phyloP scores from a whole-genome alignment of 2,329 filamentous ascomycete species.

The Aspergillus melleus region DNA sequence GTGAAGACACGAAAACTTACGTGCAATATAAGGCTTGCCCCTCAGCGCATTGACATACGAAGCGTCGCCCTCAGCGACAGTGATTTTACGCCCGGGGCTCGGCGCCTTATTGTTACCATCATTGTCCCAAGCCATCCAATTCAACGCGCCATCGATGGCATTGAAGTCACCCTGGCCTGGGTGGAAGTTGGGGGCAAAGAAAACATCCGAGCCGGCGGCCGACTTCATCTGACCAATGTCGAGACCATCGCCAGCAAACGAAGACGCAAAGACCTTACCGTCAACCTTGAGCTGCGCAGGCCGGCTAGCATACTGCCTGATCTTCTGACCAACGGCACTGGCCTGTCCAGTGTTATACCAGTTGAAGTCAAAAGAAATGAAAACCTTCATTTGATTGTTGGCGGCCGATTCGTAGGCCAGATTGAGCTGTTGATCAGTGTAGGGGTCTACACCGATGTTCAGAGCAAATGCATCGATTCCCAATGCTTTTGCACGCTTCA shows the following conservation, averaged over 20 bases:
- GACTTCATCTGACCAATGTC: constrained; percentile 44
- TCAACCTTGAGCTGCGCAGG: constrained; percentile 53
- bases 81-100: constrained; percentile 38
- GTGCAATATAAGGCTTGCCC: constrained; percentile 52
- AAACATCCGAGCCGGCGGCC: constrained; percentile 48
- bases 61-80: constrained; percentile 42
- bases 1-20: constrained; percentile 24
- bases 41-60: constrained; percentile 34
- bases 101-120: constrained; percentile 53
- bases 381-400: constrained; percentile 52
- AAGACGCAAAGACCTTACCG: constrained; percentile 54
- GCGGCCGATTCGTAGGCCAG: constrained; percentile 53
- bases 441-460: constrained; percentile 50
- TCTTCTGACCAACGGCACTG: constrained; percentile 45
- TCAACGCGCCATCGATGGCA: constrained; percentile 44
- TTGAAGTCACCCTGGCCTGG: constrained; percentile 41
- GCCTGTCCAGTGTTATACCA: constrained; percentile 44
- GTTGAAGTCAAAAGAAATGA: constrained; percentile 60
- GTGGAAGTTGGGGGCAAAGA: constrained; percentile 54
- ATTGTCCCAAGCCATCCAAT: constrained; percentile 48
- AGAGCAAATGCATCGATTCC: constrained; percentile 53
- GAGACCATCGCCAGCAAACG: constrained; percentile 52
- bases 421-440: constrained; percentile 47
- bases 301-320: constrained; percentile 46
- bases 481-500: constrained; percentile 45